Conservation (phyloP, 345 rosid genomes). For the Hevea brasiliensis region DNA sequence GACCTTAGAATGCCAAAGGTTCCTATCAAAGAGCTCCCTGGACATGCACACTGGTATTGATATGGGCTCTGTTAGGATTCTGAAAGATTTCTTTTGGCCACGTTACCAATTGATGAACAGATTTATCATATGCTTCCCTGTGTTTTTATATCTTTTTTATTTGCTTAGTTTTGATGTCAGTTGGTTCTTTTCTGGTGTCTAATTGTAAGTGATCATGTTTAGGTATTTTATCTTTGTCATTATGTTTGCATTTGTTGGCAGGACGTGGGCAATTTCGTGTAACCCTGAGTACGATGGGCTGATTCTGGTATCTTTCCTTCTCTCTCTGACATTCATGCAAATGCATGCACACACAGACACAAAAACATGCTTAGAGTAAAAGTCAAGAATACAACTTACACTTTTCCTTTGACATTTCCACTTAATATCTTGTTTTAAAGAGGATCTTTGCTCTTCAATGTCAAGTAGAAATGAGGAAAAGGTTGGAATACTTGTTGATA, state of each 20-base stretch:
- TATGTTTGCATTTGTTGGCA: slow-evolving; percentile 39
- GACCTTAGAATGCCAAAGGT: slow-evolving; percentile 23
- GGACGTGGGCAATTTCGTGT: slow-evolving; percentile 93
- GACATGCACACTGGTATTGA: slow-evolving; percentile 79
- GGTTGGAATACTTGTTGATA: background rate
- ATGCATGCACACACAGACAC: too few relatives aligned
- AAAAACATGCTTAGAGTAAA: too few relatives aligned
- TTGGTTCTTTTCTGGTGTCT: background rate
- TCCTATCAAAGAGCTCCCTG: slow-evolving; percentile 63
- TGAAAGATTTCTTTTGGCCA: slow-evolving; percentile 12
- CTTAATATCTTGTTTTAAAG: background rate
- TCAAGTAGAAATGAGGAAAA: background rate
- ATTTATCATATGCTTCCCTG: slow-evolving; percentile 7
- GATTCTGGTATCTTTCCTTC: slow-evolving; percentile 62
- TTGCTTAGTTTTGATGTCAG: background rate
- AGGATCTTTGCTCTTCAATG: background rate
- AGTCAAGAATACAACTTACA: background rate
- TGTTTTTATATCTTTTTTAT: slow-evolving; percentile 1
- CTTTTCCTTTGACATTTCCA: too few relatives aligned
- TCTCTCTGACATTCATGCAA: background rate
- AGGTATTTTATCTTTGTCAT: slow-evolving; percentile 7
- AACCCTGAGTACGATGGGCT: slow-evolving; percentile 82
- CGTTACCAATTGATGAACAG: slow-evolving; percentile 17
- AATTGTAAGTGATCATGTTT: background rate
- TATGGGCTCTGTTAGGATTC: slow-evolving; percentile 1